Conservation (phyloP, 2,329 filamentous ascomycete genomes). For the Trichocomaceae sp. region DNA sequence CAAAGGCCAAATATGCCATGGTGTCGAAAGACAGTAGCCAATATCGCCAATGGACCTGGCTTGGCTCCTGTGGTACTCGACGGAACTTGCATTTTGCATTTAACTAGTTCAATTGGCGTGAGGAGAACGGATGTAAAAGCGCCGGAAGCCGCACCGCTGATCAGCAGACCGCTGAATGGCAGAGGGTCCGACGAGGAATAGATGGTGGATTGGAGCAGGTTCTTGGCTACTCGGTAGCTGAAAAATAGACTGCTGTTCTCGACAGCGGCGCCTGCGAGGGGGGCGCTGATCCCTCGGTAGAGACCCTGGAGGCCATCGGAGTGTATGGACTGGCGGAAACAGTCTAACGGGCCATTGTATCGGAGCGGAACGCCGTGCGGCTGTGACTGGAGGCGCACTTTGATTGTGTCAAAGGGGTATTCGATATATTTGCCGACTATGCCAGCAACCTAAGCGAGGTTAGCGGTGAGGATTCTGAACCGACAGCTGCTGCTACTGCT, state of each 20-base stretch:
- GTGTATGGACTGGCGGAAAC: slow-evolving; percentile 78
- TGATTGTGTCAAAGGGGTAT: slow-evolving; percentile 97
- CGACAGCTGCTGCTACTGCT: no score
- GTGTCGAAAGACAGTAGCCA: slow-evolving; percentile 71
- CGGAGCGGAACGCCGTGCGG: slow-evolving; percentile 72
- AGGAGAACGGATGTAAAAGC: slow-evolving; percentile 84
- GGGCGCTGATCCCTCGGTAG: slow-evolving; percentile 89
- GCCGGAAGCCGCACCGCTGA: slow-evolving; percentile 79
- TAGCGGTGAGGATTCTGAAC: slow-evolving; percentile 12
- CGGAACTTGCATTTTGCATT: slow-evolving; percentile 94
- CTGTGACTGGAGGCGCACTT: slow-evolving; percentile 95
- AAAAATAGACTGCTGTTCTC: slow-evolving; percentile 92
- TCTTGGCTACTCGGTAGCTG: slow-evolving; percentile 66
- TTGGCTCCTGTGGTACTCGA: slow-evolving; percentile 32
- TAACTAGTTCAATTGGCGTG: slow-evolving; percentile 93
- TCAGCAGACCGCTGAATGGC: slow-evolving; percentile 66
- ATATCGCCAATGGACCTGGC: slow-evolving; percentile 61
- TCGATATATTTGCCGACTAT: slow-evolving; percentile 93
- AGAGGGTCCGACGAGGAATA: slow-evolving; percentile 53
- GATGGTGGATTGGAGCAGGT: slow-evolving; percentile 58
- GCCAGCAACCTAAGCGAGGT: slow-evolving; percentile 59
- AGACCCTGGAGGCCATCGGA: slow-evolving; percentile 73
- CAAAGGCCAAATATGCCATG: slow-evolving; percentile 84
- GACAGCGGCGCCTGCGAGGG: slow-evolving; percentile 80
- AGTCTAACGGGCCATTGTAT: slow-evolving; percentile 84